These are phyloP conservation scores for Tolypocladium tundrense DNA, from an alignment of 2,329 filamentous ascomycete species.

Conservation along the genomic window DNA sequence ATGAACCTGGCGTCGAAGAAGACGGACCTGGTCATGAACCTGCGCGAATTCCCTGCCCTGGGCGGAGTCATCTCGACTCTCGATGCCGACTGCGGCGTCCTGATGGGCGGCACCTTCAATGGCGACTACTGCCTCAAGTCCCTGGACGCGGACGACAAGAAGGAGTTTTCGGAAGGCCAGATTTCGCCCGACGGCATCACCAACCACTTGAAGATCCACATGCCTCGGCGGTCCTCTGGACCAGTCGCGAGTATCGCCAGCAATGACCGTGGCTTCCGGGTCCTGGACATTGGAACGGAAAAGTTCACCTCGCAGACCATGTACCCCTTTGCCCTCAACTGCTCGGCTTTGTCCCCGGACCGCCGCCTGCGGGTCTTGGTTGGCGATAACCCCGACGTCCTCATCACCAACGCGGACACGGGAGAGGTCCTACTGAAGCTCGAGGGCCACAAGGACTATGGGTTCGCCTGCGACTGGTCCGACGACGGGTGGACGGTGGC, in stretches of 20 bases:
- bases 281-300: conserved; percentile 49
- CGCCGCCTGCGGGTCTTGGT: conserved; percentile 62
- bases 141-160: conserved; percentile 28
- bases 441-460: conserved; percentile 56
- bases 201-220: conserved; percentile 52
- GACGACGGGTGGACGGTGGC: conserved; percentile 67
- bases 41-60: conserved; percentile 24
- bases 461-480: conserved; percentile 72
- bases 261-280: conserved; percentile 49
- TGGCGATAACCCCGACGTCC: conserved; percentile 54
- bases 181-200: conserved; percentile 48
- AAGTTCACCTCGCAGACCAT: conserved; percentile 40
- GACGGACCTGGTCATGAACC: conserved; percentile 33
- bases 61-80: conserved; percentile 38
- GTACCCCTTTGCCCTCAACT: conserved; percentile 59
- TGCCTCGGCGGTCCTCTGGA: conserved; percentile 36
- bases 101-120: conserved; percentile 49
- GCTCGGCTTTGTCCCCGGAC: conserved; percentile 61
- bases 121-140: conserved; percentile 43
- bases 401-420: conserved; percentile 60
- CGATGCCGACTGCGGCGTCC: conserved; percentile 40
- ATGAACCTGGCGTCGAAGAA: conserved; percentile 40
- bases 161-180: conserved; percentile 29
- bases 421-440: conserved; percentile 48
- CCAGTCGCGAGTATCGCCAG: conserved; percentile 52